Conservation (phyloP, 2,329 filamentous ascomycete species). For the Colletotrichum phormii region DNA sequence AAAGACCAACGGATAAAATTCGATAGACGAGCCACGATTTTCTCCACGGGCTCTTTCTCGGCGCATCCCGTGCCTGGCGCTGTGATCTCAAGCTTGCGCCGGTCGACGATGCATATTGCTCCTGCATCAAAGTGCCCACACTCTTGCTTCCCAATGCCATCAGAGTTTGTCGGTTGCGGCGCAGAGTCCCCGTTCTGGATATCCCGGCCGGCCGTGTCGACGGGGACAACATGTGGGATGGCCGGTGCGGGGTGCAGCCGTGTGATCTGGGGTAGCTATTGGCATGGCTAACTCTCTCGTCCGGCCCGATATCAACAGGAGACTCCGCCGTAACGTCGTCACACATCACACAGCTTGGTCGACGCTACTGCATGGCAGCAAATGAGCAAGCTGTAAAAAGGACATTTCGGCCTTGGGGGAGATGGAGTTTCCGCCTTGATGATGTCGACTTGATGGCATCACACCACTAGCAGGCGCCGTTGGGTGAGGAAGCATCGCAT, state of each 20-base stretch:
- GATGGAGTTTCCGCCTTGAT: conserved; percentile 1
- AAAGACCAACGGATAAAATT: not conserved
- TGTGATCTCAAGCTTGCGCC: conserved; percentile 11
- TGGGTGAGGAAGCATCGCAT: not conserved
- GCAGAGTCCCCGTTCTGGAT: conserved; percentile 28
- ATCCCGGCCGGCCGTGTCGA: conserved; percentile 21
- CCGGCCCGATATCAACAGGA: conserved; percentile 37
- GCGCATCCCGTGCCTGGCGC: conserved; percentile 27
- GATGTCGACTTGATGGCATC: conserved; percentile 8
- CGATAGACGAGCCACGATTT: not conserved
- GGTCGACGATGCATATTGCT: conserved; percentile 19
- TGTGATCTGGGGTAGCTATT: conserved; percentile 36
- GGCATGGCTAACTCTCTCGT: conserved; percentile 12
- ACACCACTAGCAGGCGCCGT: not conserved
- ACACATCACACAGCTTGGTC: conserved; percentile 7
- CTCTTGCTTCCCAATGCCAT: conserved; percentile 3
- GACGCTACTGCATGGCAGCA: conserved; percentile 23
- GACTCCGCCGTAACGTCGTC: conserved; percentile 33
- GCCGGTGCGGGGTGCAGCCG: conserved; percentile 33
- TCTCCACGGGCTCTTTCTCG: conserved; percentile 27
- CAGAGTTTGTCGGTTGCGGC: conserved; percentile 35
- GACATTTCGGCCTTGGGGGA: not conserved
- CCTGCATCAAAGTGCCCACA: conserved; percentile 25
- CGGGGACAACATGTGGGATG: conserved; percentile 15
- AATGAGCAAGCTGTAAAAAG: not conserved